A percentile compares a stretch with the other conserved stretches of the same genome.
Evolutionary conservation across 495 filamentous ascomycete species (phyloP).

Genomic region (Xylona heveae): DNA sequence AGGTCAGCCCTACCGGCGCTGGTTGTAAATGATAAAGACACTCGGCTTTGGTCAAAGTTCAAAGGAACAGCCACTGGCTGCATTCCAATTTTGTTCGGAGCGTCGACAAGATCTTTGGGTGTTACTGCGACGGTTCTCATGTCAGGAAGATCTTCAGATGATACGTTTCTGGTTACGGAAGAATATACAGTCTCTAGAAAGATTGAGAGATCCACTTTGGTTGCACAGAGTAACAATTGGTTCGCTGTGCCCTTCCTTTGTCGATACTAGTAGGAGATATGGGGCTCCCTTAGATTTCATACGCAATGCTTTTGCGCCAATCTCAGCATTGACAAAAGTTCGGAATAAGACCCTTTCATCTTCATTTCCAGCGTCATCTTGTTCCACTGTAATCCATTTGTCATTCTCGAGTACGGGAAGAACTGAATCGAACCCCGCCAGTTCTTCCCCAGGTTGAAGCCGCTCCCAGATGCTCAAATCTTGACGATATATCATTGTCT

Average conservation of each 20-base stretch:
- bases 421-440: constrained; percentile 7
- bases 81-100: too few species aligned
- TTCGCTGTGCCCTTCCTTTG: constrained; percentile 19
- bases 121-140: too few species aligned
- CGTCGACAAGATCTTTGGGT: too few species aligned
- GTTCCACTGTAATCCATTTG: constrained; percentile 18
- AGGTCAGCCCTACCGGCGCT: too few species aligned
- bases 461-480: constrained; percentile 20
- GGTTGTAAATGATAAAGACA: constrained; percentile 18
- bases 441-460: constrained; percentile 16
- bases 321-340: constrained; percentile 21
- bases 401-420: constrained; percentile 13
- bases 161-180: too few species aligned
- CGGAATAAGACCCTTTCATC: constrained; percentile 20
- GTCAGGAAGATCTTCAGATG: too few species aligned
- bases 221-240: constrained; percentile 22
- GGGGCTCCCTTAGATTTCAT: constrained; percentile 19
- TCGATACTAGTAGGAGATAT: constrained; percentile 21
- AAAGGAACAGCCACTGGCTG: constrained; percentile 16
- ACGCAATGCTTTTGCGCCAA: constrained; percentile 19
- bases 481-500: constrained; percentile 10
- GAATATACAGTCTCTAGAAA: constrained; percentile 21
- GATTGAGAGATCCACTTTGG: constrained; percentile 19
- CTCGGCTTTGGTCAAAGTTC: constrained; percentile 13
- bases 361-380: constrained; percentile 19